Base-by-base conservation (phyloP, 2,329 filamentous ascomycete genomes). In the Neofusicoccum umdonicola region DNA sequence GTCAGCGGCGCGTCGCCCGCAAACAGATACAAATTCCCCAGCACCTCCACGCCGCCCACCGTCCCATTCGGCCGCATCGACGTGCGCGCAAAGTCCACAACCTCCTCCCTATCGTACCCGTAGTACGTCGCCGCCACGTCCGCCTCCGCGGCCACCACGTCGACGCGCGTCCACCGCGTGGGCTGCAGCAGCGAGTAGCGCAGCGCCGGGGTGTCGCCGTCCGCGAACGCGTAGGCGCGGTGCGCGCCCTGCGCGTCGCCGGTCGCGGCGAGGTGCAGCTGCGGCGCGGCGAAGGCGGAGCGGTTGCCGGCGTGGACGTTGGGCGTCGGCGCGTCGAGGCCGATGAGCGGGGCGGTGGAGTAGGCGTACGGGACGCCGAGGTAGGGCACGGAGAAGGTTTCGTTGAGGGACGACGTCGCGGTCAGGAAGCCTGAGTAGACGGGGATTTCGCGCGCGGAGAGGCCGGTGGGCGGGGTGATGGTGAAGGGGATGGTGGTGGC, bases 361-460 rank as follows among this genome's bases (percentile, higher is more conserved):
- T 58, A 58, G 54, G 37, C 11, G 41, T 47, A 58, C 11, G 54
- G 54, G 8, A 70, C 70, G 2, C 71, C 71, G 3, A 70, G 63
- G 37, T 72, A 71, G 3, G 71, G 70, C 0, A 72, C 35, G 9
- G 58, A 44, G 34, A 71, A 65, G 9, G 65, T 64, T n/a, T 64
- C 58, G 44, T 65, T 63, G 27, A 41, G 50, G 22, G 51, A 42
- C 15, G 62, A 42, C 42, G 56, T 66, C 3, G 70, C 4, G 12
- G 63, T 62, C 34, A 72, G 65, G 50, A 64, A 71, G 58, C 71
- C 71, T 15, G 68, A 68, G 65, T 72, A 71, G 4, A 72, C 66
- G 8, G 71, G 69, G 7, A 71, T 62, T 5, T 68, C 54, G 5
- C 67, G 68, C 4, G 65, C 65, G 45, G 72, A 69, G 58, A 70